Conservation (phyloP, 164 flowering plant genomes). For the Cinnamomum chago region DNA sequence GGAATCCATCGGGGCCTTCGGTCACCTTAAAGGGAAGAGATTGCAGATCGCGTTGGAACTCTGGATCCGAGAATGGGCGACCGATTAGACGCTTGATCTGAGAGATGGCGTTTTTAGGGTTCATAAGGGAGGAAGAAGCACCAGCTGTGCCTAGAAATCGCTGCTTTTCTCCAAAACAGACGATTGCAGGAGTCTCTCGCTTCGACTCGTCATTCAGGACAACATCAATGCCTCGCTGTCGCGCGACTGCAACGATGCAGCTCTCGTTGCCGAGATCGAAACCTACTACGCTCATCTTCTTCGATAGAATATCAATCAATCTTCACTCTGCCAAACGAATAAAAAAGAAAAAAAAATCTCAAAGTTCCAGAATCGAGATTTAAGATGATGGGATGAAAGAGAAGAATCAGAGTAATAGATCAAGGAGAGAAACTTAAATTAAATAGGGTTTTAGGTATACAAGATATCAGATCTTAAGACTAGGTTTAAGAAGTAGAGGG, state of each 20-base stretch:
- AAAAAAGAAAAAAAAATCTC: too few relatives aligned
- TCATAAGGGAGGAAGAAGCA: constrained; percentile 77
- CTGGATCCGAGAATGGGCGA: constrained; percentile 69
- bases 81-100: constrained; percentile 82
- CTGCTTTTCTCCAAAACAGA: constrained; percentile 91
- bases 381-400: neutral
- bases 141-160: constrained; percentile 92
- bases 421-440: neutral
- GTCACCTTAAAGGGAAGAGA: constrained; percentile 64
- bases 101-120: constrained; percentile 75
- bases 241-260: constrained; percentile 79
- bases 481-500: too few relatives aligned
- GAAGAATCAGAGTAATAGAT: neutral
- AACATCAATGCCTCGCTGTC: constrained; percentile 89
- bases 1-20: constrained; percentile 91
- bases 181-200: constrained; percentile 84
- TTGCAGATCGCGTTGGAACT: constrained; percentile 66
- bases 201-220: constrained; percentile 93
- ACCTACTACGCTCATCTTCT: constrained; percentile 86
- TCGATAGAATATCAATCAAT: neutral
- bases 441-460: neutral
- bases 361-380: neutral
- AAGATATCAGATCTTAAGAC: neutral
- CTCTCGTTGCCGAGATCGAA: constrained; percentile 92
- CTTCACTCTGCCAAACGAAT: neutral